Evolutionary conservation across 2,329 filamentous ascomycete species (phyloP), one percentile per base, ranked within the genome.

Genomic region (Colletotrichum somersetense): DNA sequence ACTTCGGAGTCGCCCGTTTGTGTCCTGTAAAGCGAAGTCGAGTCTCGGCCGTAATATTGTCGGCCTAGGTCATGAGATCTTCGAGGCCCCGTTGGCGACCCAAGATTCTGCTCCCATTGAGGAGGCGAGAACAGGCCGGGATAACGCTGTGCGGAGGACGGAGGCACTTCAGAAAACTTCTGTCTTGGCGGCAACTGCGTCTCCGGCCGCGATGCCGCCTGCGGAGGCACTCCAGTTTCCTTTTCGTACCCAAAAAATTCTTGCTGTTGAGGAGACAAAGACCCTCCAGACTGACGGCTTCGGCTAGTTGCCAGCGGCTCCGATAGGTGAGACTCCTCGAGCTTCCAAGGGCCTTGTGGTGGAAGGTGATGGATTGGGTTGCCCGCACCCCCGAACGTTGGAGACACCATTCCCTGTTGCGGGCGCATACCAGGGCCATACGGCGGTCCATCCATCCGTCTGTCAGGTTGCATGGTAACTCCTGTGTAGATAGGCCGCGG

Each of bases 261-360:
- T 56, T 82, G 80, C 26, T 81, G 80, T 42, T 81, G 80, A 3
- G 81, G 77, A 5, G 80, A 76, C 10, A 46, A 14, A 58, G 61
- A 61, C 16, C 59, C 57, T 18, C 62, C 64, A 4, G 68, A 73
- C 42, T 69, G 64, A 16, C 73, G 73, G 40, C 58, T 66, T 12
- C 73, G 62, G 30, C 73, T 74, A 26, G 73, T 58, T 26, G 72
- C 66, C 23, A 84, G 80, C 35, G 88, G 88, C 73, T 87, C 84
- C 1, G 84, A 79, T 46, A 90, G 80, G 70, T 87, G 83, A 12
- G 88, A 89, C 78, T 89, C 87, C 73, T 89, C 83, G 7, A 88
- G 78, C 62, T 85, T 87, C 88, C 88, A 90, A 23, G 81, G 81
- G 0, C 83, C 84, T n/a, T 80, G 79, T 1, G 83, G 83, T 35